phyloP scores from a whole-genome alignment of 1,284 basidiomycete genomes.

The Rhodotorula sp. region DNA sequence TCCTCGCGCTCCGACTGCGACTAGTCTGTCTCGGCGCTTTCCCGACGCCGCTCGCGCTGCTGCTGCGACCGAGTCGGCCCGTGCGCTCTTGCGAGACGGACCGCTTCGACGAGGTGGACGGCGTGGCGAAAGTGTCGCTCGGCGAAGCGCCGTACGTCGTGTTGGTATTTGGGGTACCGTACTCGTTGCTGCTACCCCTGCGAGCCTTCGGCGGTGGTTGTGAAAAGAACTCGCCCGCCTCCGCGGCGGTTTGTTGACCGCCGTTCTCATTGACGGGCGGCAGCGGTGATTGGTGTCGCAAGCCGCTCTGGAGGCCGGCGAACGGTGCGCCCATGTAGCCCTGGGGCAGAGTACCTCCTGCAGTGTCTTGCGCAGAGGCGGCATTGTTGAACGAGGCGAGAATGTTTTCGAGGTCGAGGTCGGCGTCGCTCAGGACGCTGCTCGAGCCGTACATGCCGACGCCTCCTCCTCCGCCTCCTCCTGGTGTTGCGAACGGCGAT shows the following conservation, averaged over 20 bases:
- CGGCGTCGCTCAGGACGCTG: conserved; percentile 21
- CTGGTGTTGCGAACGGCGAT: background rate
- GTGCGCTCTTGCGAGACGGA: conserved; percentile 8
- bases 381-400: conserved; percentile 8
- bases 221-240: background rate
- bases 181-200: background rate
- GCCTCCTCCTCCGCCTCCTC: background rate
- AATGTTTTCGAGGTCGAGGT: conserved; percentile 36
- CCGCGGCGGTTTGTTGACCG: too few relatives aligned
- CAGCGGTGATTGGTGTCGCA: background rate
- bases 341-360: too few relatives aligned
- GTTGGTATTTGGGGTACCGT: background rate
- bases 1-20: conserved; percentile 25
- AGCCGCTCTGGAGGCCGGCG: too few relatives aligned
- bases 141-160: background rate
- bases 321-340: too few relatives aligned
- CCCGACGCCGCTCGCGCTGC: conserved; percentile 19
- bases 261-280: conserved; percentile 1
- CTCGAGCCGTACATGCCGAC: background rate
- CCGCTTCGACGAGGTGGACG: background rate
- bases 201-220: background rate
- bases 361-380: background rate
- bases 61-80: background rate
- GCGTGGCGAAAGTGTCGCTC: background rate
- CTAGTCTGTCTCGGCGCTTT: conserved; percentile 34